phyloP scores from a whole-genome alignment of 2,329 filamentous ascomycete genomes.

The Venturiaceae sp. region DNA sequence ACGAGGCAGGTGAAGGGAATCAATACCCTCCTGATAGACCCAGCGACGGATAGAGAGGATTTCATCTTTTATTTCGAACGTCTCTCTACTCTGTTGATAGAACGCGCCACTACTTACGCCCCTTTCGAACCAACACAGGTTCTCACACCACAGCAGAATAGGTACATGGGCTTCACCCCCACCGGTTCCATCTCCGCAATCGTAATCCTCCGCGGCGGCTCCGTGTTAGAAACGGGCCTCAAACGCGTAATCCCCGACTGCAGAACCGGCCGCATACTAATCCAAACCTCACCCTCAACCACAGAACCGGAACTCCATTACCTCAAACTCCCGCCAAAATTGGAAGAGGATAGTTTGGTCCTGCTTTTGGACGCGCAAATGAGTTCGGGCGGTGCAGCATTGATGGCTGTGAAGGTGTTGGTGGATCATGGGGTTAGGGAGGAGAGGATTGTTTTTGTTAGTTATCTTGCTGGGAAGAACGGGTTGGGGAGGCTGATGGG shows the following conservation, averaged over 20 bases:
- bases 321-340: conserved; percentile 63
- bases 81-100: conserved; percentile 72
- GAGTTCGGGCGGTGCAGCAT: conserved; percentile 72
- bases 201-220: conserved; percentile 79
- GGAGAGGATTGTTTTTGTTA: conserved; percentile 81
- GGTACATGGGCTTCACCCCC: conserved; percentile 62
- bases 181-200: conserved; percentile 64
- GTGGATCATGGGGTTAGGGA: conserved; percentile 86
- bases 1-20: conserved; percentile 79
- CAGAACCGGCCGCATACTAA: conserved; percentile 76
- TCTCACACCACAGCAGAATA: conserved; percentile 58
- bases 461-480: conserved; percentile 77
- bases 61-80: conserved; percentile 98
- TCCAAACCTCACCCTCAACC: conserved; percentile 62
- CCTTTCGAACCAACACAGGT: conserved; percentile 56
- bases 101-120: conserved; percentile 38
- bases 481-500: conserved; percentile 77
- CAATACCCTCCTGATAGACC: conserved; percentile 81
- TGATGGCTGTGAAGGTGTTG: conserved; percentile 96
- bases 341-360: conserved; percentile 67
- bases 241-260: conserved; percentile 90
- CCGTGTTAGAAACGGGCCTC: conserved; percentile 77
- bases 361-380: conserved; percentile 89
- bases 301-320: conserved; percentile 93
- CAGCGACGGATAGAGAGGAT: conserved; percentile 70